Conservation (phyloP, 805 yeast species). For the Ascoidea rubescens region DNA sequence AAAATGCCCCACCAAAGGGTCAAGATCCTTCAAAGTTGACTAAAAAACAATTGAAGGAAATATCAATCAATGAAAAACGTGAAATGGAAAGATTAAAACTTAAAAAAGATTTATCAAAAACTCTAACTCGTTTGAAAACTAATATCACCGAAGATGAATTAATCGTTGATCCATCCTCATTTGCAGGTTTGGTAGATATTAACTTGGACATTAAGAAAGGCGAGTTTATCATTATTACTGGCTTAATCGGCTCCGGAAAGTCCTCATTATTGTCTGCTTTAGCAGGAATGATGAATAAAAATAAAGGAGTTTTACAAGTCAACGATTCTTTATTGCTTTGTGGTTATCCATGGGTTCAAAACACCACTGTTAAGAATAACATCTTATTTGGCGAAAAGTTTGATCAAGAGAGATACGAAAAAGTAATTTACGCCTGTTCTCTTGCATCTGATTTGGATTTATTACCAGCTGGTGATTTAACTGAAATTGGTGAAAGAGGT, state of each 20-base stretch:
- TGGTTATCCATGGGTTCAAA: slow-evolving; percentile 65
- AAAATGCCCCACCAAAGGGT: neutral
- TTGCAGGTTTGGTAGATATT: slow-evolving; percentile 29
- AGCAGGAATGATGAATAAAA: slow-evolving; percentile 40
- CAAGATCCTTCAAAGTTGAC: slow-evolving; percentile 12
- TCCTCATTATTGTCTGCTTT: slow-evolving; percentile 43
- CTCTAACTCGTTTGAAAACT: neutral
- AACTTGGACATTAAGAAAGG: slow-evolving; percentile 31
- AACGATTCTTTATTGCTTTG: slow-evolving; percentile 12
- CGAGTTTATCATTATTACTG: slow-evolving; percentile 57
- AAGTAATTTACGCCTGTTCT: slow-evolving; percentile 45
- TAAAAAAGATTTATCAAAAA: slow-evolving; percentile 3
- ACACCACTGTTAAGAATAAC: slow-evolving; percentile 56
- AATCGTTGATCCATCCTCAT: slow-evolving; percentile 13
- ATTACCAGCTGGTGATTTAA: slow-evolving; percentile 52
- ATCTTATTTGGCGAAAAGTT: slow-evolving; percentile 42
- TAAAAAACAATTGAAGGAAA: slow-evolving; percentile 15
- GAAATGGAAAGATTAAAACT: too few species aligned
- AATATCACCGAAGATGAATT: slow-evolving; percentile 8
- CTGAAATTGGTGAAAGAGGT: slow-evolving; percentile 69
- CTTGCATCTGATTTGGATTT: slow-evolving; percentile 41
- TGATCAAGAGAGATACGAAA: slow-evolving; percentile 34
- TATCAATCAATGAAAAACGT: too few species aligned
- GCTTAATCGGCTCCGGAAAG: slow-evolving; percentile 55
- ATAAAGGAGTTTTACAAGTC: slow-evolving; percentile 27